A percentile compares a stretch with the other conserved stretches of the same genome.
Evolutionary conservation across 495 filamentous ascomycete species (phyloP).

Genomic region (Cladorrhinum samala): DNA sequence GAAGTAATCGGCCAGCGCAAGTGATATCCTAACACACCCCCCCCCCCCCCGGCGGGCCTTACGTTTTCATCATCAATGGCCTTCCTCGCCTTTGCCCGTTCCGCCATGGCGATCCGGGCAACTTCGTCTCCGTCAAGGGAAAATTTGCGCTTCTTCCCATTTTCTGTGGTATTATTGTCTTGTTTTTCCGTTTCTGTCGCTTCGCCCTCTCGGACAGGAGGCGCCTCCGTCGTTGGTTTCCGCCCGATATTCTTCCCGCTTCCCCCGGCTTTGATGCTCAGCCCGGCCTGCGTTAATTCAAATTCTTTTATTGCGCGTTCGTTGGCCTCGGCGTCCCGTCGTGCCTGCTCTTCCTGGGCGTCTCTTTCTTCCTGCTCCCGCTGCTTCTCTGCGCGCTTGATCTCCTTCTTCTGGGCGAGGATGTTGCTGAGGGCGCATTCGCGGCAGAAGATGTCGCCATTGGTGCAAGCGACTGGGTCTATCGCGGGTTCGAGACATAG

Average conservation of each 20-base stretch:
- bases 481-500: slow-evolving; percentile 82
- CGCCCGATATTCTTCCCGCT: too few relatives aligned
- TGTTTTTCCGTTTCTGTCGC: not conserved
- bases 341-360: slow-evolving; percentile 45
- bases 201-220: not conserved
- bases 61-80: slow-evolving; percentile 73
- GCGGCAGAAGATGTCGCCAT: slow-evolving; percentile 93
- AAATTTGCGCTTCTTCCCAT: slow-evolving; percentile 67
- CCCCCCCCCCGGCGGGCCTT: too few relatives aligned
- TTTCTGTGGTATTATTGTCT: not conserved
- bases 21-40: too few relatives aligned
- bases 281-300: slow-evolving; percentile 61
- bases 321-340: slow-evolving; percentile 54
- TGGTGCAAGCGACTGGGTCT: slow-evolving; percentile 64
- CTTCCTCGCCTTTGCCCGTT: slow-evolving; percentile 60
- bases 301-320: slow-evolving; percentile 55
- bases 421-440: slow-evolving; percentile 92
- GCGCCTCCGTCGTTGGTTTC: slow-evolving; percentile 6
- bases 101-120: slow-evolving; percentile 59
- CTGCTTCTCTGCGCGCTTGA: slow-evolving; percentile 71
- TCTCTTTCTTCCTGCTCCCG: slow-evolving; percentile 53
- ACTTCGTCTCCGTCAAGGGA: slow-evolving; percentile 79
- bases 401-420: slow-evolving; percentile 85
- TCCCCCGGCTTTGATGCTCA: slow-evolving; percentile 54
- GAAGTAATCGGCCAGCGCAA: too few relatives aligned